Evolutionary conservation across 2,329 filamentous ascomycete genomes (phyloP), one percentile per base, ranked within the genome.

Genomic region (Magnaporthiopsis rhizophila): DNA sequence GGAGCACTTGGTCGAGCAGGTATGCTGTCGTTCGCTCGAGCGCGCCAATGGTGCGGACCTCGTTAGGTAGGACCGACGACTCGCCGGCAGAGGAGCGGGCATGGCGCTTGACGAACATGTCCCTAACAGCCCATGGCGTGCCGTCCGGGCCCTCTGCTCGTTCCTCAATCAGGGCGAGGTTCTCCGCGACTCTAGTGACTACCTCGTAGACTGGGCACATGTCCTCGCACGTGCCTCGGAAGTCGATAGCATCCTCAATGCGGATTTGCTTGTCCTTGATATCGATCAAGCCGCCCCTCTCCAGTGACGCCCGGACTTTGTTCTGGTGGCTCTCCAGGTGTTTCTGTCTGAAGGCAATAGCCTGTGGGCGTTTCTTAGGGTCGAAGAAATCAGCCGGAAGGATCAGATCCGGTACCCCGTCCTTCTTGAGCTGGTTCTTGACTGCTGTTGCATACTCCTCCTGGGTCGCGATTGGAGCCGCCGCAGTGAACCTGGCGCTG

Each of bases 181-280:
- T 77, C 71, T 89, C 85, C 61, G 82, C 82, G 64, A 89, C 88
- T 66, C 86, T 80, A 62, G 80, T 83, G 45, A 87, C 81, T 71
- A 83, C 84, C 71, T 89, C 87, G 72, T 83, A 88, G 67, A 88
- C 84, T 6, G 87, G 87, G 66, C 87, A 89, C 86, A 89, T 89
- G 32, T 87, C 84, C 69, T 89, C 84, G 69, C 86, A 89, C 59
- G 86, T 87, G 18, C 87, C 87, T 71, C 86, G 86, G 71, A 89
- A 89, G 58, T 84, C 81, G 61, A 89, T 84, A 8, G 87, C 87
- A 70, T 89, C 82, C 65, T 84, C 80, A 9, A 89, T 78, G 24
- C 80, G 81, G 70, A 86, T 86, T 64, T 83, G 82, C 69, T 86
- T 83, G 38, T 87, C 82, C 3, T 86, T 86, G 67, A 89, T 85